Base-by-base conservation (phyloP, 2,329 filamentous ascomycete species). In the Capronia epimyces region DNA sequence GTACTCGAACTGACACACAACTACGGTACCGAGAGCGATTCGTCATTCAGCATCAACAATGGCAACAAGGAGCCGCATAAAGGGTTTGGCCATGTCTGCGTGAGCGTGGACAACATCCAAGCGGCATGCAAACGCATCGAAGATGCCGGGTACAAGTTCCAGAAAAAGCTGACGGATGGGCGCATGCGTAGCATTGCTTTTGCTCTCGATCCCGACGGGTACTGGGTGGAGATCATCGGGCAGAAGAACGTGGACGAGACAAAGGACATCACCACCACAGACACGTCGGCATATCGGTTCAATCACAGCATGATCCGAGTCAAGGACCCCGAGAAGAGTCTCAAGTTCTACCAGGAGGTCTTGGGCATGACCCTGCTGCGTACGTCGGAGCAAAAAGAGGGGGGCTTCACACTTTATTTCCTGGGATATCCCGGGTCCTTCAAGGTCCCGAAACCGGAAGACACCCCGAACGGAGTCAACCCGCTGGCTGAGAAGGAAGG, bases 151-250 rank as follows among this genome's bases (percentile, higher is more conserved):
- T 95, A 95, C 72, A 80, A 79, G 57, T 98, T 97, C 72, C 89
- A 97, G 77, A 97, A 97, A 81, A 94, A 88, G 72, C 75, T 97
- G 50, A 82, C 82, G 0, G 91, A 97, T 60, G 93, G 93, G 2
- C 79, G 84, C 50, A 95, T 94, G 87, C 79, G 78, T 64, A 72
- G 87, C 64, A 95, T 97, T 64, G 93, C 91, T 1, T 97, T 97
- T 66, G 90, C 78, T 1, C 79, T 95, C 48, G 89, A 95, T 62
- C 89, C 89, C 0, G 88, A 95, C 68, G 84, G 82, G 29, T 91
- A 91, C 69, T 90, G 87, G 76, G 71, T 75, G 15, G 70, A 72
- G 57, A 67, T 74, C 40, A 71, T 74, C 52, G 83, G 84, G 8
- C 84, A 86, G 67, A 86, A 86, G 64, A 72, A 63, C 37, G 66